Conservation (phyloP, 495 filamentous ascomycete genomes). For the Aspergillus bridgeri region DNA sequence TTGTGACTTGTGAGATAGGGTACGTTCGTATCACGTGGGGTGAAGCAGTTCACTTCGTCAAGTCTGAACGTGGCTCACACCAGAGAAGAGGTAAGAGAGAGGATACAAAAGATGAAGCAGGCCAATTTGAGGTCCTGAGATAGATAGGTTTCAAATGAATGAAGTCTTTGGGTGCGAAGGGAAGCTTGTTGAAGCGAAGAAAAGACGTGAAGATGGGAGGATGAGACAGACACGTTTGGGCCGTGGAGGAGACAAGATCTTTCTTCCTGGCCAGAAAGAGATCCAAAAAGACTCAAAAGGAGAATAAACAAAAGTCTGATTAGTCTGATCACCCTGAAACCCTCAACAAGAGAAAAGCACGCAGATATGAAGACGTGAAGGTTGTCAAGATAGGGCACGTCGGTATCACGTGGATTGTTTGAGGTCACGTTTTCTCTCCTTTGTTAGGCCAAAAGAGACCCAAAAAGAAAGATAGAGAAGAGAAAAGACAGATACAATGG, state of each 20-base stretch:
- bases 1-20: neutral
- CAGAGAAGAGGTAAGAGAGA: neutral
- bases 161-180: no score
- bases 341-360: neutral
- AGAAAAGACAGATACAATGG: neutral
- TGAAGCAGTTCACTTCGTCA: neutral
- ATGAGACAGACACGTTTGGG: neutral
- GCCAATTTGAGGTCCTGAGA: no score
- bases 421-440: neutral
- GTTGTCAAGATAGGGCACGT: neutral
- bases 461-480: neutral
- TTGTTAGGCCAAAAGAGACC: neutral
- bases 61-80: neutral
- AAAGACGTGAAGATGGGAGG: neutral
- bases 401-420: neutral
- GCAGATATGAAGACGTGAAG: neutral
- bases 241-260: neutral
- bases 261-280: neutral
- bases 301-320: neutral
- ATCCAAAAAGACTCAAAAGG: neutral
- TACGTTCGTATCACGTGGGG: constrained; percentile 1
- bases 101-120: neutral
- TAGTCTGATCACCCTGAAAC: neutral
- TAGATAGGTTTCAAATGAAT: no score
- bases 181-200: no score